These are phyloP conservation scores for Globisporangium abappressorium DNA, from an alignment of 352 stramenopile genomes.

Conservation along the genomic window DNA sequence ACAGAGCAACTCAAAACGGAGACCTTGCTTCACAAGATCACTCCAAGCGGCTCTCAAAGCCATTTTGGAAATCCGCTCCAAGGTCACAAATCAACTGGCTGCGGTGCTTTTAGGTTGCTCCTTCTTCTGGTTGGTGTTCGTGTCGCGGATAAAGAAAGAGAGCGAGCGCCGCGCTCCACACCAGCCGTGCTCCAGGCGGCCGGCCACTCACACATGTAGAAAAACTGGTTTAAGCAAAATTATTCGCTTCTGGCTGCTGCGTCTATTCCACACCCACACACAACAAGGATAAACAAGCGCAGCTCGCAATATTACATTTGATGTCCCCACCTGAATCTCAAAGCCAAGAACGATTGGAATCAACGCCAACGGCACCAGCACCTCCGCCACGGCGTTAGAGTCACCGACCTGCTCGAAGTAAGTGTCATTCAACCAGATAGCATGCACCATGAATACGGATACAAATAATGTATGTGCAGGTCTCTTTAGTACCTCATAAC, in stretches of 20 bases:
- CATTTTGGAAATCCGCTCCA: not conserved
- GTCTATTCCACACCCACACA: not conserved
- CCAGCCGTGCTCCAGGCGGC: not conserved
- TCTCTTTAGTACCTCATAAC: too few species aligned
- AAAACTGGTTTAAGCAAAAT: not conserved
- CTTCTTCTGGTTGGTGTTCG: not conserved
- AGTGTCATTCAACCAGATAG: too few species aligned
- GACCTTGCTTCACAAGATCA: not conserved
- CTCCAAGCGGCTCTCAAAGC: not conserved
- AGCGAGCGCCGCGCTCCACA: not conserved
- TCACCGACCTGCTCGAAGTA: too few species aligned
- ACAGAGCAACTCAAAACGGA: not conserved
- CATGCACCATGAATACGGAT: too few species aligned
- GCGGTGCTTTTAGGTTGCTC: not conserved
- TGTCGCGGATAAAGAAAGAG: not conserved
- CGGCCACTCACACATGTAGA: not conserved
- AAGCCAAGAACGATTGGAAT: too few species aligned
- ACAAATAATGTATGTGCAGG: too few species aligned
- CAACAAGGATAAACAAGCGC: not conserved
- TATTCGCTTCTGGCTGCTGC: not conserved
- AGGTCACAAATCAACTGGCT: not conserved
- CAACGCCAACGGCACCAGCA: too few species aligned
- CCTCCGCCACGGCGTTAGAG: too few species aligned
- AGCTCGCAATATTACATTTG: not conserved
- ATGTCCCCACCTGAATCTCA: not conserved